phyloP scores from a whole-genome alignment of 2,329 filamentous ascomycete genomes.

The Diaporthe vexans region DNA sequence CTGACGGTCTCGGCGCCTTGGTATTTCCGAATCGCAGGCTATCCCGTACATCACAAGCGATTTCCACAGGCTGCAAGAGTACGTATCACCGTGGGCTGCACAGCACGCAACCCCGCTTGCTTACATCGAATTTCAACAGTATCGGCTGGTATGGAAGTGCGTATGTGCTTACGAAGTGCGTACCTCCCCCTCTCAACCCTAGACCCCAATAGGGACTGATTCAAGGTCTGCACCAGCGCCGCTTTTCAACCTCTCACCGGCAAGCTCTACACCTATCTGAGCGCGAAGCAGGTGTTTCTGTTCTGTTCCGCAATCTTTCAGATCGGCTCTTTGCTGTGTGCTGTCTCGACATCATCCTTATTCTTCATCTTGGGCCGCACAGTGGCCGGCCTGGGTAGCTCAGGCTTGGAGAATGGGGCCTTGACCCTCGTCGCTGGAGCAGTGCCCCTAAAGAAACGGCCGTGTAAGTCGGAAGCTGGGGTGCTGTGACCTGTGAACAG shows the following conservation, averaged over 20 bases:
- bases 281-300: constrained; percentile 14
- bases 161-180: background rate
- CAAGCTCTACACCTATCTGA: constrained; percentile 27
- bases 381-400: constrained; percentile 28
- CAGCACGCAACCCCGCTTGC: background rate
- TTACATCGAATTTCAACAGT: background rate
- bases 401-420: constrained; percentile 22
- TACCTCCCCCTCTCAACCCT: too few species aligned
- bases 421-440: background rate
- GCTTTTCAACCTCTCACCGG: constrained; percentile 27
- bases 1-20: background rate
- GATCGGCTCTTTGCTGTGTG: constrained; percentile 28
- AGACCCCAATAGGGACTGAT: background rate
- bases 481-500: background rate
- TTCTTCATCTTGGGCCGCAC: constrained; percentile 28
- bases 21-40: background rate
- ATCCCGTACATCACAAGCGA: constrained; percentile 11
- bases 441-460: constrained; percentile 15
- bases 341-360: background rate
- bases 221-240: background rate
- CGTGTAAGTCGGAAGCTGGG: background rate
- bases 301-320: constrained; percentile 21
- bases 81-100: background rate
- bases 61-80: constrained; percentile 10
- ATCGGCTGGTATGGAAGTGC: constrained; percentile 15